Base-by-base conservation (phyloP, 2,329 filamentous ascomycete genomes). In the Stemphylium lycopersici region DNA sequence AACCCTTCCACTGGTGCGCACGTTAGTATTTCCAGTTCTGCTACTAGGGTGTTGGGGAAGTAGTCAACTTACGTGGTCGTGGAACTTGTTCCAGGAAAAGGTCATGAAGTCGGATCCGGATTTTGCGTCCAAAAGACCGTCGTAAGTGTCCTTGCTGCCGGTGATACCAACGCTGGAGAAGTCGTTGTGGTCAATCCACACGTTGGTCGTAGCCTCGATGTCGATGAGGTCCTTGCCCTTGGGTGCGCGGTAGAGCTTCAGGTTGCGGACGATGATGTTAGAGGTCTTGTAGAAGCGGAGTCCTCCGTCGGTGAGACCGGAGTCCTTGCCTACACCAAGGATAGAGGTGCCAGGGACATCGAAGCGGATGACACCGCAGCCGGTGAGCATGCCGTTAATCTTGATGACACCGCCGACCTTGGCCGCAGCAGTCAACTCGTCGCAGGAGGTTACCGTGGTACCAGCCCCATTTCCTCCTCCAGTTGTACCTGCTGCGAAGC, bases 161-260 rank as follows among this genome's bases (percentile, higher is more conserved):
- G 59, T 66, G 15, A 71, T 16, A 22, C 70, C 70, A 10, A 87
- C 80, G 34, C 83, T 84, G 3, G 82, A 85, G 29, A 90, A 78
- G 59, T 90, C 87, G 68, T 80, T 80, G 77, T 89, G 87, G 73
- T 90, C 87, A 43, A 90, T 76, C 87, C 87, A 71, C 43, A 73
- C 78, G 60, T 87, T 86, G 52, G 71, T 83, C 2, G 81, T 80
- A 11, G 68, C 70, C 71, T 87, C 81, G 55, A 87, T 83, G 58
- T 80, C 82, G 61, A 88, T 81, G 53, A 82, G 83, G 62, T 88
- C 86, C 16, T 85, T 85, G 57, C 82, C 79, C 22, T 73, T 70
- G 8, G 85, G 85, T 12, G 79, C 68, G 29, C 86, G 83, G 66
- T 84, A 82, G 56, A 80, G 74, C 62, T 87, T 84, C 56, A 88